Percentiles rank a stretch among this genome's conserved stretches.
These are phyloP conservation scores for Alternaria consortialis DNA, from an alignment of 2,329 filamentous ascomycete genomes.

Conservation along the genomic window DNA sequence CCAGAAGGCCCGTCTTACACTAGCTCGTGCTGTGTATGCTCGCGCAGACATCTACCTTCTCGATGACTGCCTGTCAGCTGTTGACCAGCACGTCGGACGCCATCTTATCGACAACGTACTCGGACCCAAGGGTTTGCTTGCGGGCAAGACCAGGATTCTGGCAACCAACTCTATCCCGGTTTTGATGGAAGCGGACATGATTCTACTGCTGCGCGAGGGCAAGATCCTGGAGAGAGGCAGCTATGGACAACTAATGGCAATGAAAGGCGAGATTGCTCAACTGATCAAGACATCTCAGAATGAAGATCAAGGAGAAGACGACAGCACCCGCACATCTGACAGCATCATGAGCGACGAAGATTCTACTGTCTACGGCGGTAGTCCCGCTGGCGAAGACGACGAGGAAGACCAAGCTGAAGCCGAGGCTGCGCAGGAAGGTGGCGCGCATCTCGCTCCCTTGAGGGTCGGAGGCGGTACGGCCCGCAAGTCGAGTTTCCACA, in stretches of 20 bases:
- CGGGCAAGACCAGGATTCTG: conserved; percentile 86
- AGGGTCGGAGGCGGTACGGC: conserved; percentile 66
- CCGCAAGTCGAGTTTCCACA: conserved; percentile 74
- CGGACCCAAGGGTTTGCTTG: conserved; percentile 81
- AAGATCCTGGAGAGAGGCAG: conserved; percentile 87
- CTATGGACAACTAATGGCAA: conserved; percentile 88
- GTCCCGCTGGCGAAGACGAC: conserved; percentile 59
- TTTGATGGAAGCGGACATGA: conserved; percentile 86
- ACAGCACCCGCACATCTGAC: conserved; percentile 59
- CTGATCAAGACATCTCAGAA: conserved; percentile 79
- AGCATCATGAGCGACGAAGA: conserved; percentile 75
- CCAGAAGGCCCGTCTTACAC: conserved; percentile 90
- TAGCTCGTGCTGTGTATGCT: conserved; percentile 94
- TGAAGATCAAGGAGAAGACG: conserved; percentile 57
- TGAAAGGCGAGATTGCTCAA: conserved; percentile 89
- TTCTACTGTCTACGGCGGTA: conserved; percentile 63
- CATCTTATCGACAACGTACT: conserved; percentile 96
- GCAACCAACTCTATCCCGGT: conserved; percentile 96
- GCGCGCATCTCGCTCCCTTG: conserved; percentile 77
- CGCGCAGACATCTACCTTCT: conserved; percentile 95
- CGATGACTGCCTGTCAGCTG: conserved; percentile 92
- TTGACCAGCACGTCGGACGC: conserved; percentile 96
- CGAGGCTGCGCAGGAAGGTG: conserved; percentile 72
- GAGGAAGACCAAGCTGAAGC: conserved; percentile 62
- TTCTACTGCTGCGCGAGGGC: conserved; percentile 83